Percentiles rank a stretch among this genome's conserved stretches.
These are phyloP conservation scores for Fusarium oxysporum DNA, from an alignment of 2,329 filamentous ascomycete genomes.

Conservation along the genomic window DNA sequence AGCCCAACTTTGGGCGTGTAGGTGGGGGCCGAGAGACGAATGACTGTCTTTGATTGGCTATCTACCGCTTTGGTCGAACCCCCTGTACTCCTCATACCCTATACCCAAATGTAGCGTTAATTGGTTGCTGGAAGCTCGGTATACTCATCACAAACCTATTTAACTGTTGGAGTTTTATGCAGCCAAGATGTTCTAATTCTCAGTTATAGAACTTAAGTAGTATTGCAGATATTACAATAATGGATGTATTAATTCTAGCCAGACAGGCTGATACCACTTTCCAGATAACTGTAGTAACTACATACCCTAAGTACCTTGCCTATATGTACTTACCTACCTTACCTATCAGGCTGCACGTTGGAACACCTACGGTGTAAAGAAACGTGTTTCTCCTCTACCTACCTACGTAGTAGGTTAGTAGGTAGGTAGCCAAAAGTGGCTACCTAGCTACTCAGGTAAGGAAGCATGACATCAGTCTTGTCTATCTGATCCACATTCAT, in stretches of 20 bases:
- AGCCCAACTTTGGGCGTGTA: background rate
- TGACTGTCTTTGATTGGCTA: constrained; percentile 41
- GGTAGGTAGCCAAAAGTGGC: background rate
- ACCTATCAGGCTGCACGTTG: background rate
- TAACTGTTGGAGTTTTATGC: background rate
- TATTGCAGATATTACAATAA: background rate
- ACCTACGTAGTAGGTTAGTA: background rate
- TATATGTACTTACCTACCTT: background rate
- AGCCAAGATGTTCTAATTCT: background rate
- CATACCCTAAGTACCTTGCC: too few relatives aligned
- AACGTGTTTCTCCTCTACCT: background rate
- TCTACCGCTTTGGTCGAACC: background rate
- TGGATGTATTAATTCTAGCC: background rate
- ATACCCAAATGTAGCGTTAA: background rate
- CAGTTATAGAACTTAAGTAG: background rate
- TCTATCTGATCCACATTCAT: background rate
- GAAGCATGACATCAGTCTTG: constrained; percentile 29
- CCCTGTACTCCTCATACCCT: background rate
- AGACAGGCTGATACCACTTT: too few relatives aligned
- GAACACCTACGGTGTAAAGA: background rate
- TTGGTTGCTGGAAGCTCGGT: background rate
- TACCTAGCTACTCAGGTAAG: background rate
- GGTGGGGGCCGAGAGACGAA: constrained; percentile 35
- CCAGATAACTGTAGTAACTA: too few relatives aligned
- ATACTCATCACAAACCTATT: background rate